Conservation (phyloP, 331 rosid genomes). For the Quercus lobata region DNA sequence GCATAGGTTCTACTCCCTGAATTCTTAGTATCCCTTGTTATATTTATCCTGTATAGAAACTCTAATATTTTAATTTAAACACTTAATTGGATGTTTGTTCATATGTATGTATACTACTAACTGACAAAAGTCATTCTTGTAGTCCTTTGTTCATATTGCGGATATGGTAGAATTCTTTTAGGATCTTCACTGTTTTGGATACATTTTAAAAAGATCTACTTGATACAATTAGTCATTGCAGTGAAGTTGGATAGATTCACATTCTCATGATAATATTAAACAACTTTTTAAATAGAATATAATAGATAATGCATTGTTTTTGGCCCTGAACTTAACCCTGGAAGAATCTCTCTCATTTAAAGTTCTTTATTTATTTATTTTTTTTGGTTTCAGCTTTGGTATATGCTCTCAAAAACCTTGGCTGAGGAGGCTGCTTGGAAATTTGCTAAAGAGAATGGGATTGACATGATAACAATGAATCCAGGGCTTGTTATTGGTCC, state of each 20-base stretch:
- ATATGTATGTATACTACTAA: too few relatives aligned
- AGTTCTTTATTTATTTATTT: background rate
- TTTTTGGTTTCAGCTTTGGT: slow-evolving; percentile 20
- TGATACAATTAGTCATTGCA: too few relatives aligned
- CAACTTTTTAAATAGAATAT: background rate
- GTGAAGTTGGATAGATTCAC: background rate
- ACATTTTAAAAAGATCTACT: too few relatives aligned
- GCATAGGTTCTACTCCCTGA: background rate
- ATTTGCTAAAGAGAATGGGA: slow-evolving; percentile 21
- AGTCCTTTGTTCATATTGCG: background rate
- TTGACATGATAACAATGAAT: slow-evolving; percentile 23
- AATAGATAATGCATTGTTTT: background rate
- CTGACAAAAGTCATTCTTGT: too few relatives aligned
- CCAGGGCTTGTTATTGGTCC: slow-evolving; percentile 22
- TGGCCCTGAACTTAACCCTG: background rate
- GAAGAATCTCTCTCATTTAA: background rate
- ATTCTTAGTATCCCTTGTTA: background rate
- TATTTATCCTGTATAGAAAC: background rate
- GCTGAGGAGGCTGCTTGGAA: slow-evolving; percentile 43
- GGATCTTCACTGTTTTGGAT: too few relatives aligned
- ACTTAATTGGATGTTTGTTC: too few relatives aligned
- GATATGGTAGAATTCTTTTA: background rate
- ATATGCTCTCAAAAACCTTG: slow-evolving; percentile 24
- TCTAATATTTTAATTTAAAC: background rate
- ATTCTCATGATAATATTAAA: background rate